These are phyloP conservation scores for Leptographium flavum DNA, from an alignment of 2,329 filamentous ascomycete species.

Conservation along the genomic window DNA sequence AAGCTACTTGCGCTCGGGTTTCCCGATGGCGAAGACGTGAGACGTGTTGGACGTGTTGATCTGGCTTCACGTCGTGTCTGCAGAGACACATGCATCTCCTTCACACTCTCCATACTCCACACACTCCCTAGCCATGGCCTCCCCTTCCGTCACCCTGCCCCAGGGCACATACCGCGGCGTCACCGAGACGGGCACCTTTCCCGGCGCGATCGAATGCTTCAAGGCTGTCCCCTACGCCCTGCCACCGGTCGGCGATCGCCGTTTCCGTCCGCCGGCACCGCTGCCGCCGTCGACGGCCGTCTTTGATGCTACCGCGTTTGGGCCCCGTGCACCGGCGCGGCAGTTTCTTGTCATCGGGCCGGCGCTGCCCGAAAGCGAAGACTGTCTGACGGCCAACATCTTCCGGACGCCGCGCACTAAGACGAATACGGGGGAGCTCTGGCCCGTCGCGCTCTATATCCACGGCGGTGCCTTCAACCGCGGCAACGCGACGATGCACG, in stretches of 20 bases:
- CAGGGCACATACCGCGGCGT: neutral
- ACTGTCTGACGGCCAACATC: conserved; percentile 48
- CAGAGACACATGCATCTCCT: neutral
- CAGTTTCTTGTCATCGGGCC: conserved; percentile 1
- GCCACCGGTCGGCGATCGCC: conserved; percentile 19
- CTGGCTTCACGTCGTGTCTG: no score
- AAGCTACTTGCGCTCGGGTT: no score
- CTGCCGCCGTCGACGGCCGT: conserved; percentile 22
- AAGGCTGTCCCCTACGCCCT: conserved; percentile 41
- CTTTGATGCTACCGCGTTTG: conserved; percentile 27
- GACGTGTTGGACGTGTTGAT: no score
- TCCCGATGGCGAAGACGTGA: no score
- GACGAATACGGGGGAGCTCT: neutral
- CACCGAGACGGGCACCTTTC: neutral
- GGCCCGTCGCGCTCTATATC: conserved; percentile 43
- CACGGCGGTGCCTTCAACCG: conserved; percentile 23
- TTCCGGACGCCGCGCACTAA: conserved; percentile 31
- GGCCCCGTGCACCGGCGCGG: conserved; percentile 11
- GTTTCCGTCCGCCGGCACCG: conserved; percentile 14
- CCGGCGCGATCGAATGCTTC: conserved; percentile 17
- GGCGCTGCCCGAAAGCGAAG: conserved; percentile 24
- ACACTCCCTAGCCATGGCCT: neutral
- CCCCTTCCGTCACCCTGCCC: neutral
- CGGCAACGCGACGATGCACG: neutral
- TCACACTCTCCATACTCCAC: no score